These are phyloP conservation scores for Candida silvicultrix DNA, from an alignment of 805 yeast genomes.

Conservation along the genomic window DNA sequence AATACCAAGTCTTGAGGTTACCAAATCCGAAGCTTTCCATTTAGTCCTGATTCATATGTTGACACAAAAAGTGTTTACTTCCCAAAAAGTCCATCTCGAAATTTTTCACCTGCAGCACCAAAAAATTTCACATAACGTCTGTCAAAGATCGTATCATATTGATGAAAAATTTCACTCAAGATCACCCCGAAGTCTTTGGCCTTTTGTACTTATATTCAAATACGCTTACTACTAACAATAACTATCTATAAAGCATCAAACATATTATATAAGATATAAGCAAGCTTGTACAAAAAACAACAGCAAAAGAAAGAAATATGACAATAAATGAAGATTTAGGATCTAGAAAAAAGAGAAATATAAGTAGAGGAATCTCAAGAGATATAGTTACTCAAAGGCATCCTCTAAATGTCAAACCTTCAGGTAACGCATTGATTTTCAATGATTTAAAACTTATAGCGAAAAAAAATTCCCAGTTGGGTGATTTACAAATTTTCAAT, in stretches of 20 bases:
- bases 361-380: conserved; percentile 17
- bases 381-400: conserved; percentile 38
- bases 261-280: background rate
- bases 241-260: background rate
- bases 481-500: conserved; percentile 42
- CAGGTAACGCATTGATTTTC: conserved; percentile 55
- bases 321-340: conserved; percentile 12
- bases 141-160: background rate
- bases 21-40: too few species aligned
- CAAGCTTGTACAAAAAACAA: background rate
- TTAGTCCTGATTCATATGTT: too few species aligned
- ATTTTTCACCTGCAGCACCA: background rate
- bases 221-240: too few species aligned
- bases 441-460: conserved; percentile 11
- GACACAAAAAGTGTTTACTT: background rate
- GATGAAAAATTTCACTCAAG: background rate
- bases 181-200: background rate
- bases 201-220: too few species aligned
- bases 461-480: conserved; percentile 34
- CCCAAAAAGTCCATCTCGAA: background rate
- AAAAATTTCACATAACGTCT: background rate
- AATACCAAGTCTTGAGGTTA: too few species aligned
- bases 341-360: conserved; percentile 15
- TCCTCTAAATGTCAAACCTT: conserved; percentile 69
- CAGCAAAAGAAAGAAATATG: conserved; percentile 6